These are phyloP conservation scores for Vigna trinervia DNA, from an alignment of 306 rosid genomes.

Conservation along the genomic window DNA sequence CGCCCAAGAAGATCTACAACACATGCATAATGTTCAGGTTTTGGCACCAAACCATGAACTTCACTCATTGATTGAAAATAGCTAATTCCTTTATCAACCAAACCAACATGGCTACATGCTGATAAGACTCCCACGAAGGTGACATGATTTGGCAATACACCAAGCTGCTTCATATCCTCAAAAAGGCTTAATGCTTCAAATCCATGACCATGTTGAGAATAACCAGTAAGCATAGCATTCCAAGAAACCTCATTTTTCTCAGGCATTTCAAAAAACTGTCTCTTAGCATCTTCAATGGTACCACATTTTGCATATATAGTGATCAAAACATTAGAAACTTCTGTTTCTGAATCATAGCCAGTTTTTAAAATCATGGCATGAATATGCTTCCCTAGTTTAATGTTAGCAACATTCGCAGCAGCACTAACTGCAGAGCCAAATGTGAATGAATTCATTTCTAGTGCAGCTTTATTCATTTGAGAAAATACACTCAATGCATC, in stretches of 20 bases:
- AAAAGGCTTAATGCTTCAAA: slow-evolving; percentile 71
- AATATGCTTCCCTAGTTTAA: slow-evolving; percentile 74
- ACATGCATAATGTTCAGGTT: slow-evolving; percentile 87
- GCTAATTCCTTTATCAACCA: slow-evolving; percentile 76
- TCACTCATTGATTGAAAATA: slow-evolving; percentile 77
- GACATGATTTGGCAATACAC: slow-evolving; percentile 70
- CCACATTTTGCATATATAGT: slow-evolving; percentile 89
- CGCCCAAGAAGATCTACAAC: slow-evolving; percentile 88
- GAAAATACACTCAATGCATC: slow-evolving; percentile 74
- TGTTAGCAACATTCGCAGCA: slow-evolving; percentile 72
- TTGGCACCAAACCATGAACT: slow-evolving; percentile 72
- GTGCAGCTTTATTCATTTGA: slow-evolving; percentile 66
- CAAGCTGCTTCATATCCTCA: slow-evolving; percentile 71
- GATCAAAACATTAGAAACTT: slow-evolving; percentile 84
- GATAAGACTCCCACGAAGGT: slow-evolving; percentile 86
- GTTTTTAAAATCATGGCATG: slow-evolving; percentile 79
- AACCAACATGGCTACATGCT: slow-evolving; percentile 92
- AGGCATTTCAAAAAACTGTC: slow-evolving; percentile 69
- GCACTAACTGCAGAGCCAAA: slow-evolving; percentile 85
- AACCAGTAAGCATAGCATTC: slow-evolving; percentile 90
- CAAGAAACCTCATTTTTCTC: slow-evolving; percentile 81
- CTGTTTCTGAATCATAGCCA: slow-evolving; percentile 73
- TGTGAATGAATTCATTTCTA: slow-evolving; percentile 72
- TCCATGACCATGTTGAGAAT: slow-evolving; percentile 86
- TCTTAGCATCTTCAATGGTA: slow-evolving; percentile 68